Conservation (phyloP, 805 yeast genomes). For the Wickerhamomyces queroliae region DNA sequence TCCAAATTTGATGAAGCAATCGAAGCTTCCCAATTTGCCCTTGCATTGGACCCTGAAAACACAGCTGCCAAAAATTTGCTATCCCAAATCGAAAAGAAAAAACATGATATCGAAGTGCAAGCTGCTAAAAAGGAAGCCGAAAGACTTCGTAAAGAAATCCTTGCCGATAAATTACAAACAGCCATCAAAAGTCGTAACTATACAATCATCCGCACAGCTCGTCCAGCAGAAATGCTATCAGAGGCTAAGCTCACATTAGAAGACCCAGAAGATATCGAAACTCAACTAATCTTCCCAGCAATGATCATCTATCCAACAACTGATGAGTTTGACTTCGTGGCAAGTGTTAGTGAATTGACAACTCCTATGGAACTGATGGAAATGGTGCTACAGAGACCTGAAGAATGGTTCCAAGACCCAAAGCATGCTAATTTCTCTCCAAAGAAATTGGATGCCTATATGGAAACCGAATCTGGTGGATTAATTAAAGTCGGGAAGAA, state of each 20-base stretch:
- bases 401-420: slow-evolving; percentile 57
- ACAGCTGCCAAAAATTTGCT: slow-evolving; percentile 44
- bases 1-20: slow-evolving; percentile 68
- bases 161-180: slow-evolving; percentile 39
- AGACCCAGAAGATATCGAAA: slow-evolving; percentile 60
- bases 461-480: slow-evolving; percentile 83
- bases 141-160: slow-evolving; percentile 32
- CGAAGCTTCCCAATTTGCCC: slow-evolving; percentile 60
- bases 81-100: slow-evolving; percentile 33
- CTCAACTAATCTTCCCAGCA: slow-evolving; percentile 80
- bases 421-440: slow-evolving; percentile 54
- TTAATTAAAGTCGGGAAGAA: slow-evolving; percentile 81
- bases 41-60: slow-evolving; percentile 54
- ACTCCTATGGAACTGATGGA: slow-evolving; percentile 60
- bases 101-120: slow-evolving; percentile 25
- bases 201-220: slow-evolving; percentile 39
- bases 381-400: slow-evolving; percentile 58
- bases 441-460: slow-evolving; percentile 60
- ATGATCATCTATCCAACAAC: slow-evolving; percentile 76
- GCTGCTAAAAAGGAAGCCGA: slow-evolving; percentile 26
- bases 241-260: slow-evolving; percentile 52
- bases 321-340: slow-evolving; percentile 79
- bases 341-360: slow-evolving; percentile 65
- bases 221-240: slow-evolving; percentile 52
- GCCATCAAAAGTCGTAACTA: slow-evolving; percentile 62